Evolutionary conservation across 768 basidiomycete species (phyloP).

Genomic region (Crassisporium funariophilum): DNA sequence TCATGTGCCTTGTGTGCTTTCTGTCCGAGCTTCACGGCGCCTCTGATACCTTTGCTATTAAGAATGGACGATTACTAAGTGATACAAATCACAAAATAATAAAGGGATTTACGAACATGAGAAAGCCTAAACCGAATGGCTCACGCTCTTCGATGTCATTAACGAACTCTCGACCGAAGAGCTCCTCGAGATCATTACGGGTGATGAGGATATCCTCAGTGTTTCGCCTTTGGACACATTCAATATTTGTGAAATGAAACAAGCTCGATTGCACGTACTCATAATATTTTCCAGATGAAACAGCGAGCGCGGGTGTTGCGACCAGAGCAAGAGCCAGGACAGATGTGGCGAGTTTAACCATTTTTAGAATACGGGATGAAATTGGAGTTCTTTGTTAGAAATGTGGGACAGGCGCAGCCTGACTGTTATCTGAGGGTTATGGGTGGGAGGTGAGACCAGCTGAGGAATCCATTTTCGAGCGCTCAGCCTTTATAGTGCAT

Average conservation of each 20-base stretch:
- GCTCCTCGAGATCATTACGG: conserved; percentile 4
- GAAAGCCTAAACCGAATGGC: conserved; percentile 12
- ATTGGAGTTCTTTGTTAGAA: not conserved
- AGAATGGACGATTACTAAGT: too few relatives aligned
- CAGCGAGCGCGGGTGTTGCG: conserved; percentile 7
- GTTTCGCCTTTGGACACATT: conserved; percentile 3
- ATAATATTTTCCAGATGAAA: not conserved
- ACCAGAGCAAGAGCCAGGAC: conserved; percentile 8
- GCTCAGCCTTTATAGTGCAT: too few relatives aligned
- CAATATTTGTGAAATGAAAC: not conserved
- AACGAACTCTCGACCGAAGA: conserved; percentile 9
- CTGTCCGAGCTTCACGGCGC: conserved; percentile 8
- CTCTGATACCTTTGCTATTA: conserved; percentile 8
- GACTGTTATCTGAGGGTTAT: not conserved
- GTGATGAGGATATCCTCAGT: conserved; percentile 6
- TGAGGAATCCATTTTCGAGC: too few relatives aligned
- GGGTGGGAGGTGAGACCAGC: conserved; percentile 14
- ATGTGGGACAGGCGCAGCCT: not conserved
- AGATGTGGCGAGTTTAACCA: conserved; percentile 7
- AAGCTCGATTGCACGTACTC: conserved; percentile 3
- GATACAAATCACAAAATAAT: not conserved
- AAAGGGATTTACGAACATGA: not conserved
- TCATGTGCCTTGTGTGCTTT: conserved; percentile 9
- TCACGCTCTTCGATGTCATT: conserved; percentile 11
- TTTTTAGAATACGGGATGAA: conserved; percentile 4